Evolutionary conservation across 2,329 filamentous ascomycete species (phyloP).

Genomic region (Zarea fungicola): DNA sequence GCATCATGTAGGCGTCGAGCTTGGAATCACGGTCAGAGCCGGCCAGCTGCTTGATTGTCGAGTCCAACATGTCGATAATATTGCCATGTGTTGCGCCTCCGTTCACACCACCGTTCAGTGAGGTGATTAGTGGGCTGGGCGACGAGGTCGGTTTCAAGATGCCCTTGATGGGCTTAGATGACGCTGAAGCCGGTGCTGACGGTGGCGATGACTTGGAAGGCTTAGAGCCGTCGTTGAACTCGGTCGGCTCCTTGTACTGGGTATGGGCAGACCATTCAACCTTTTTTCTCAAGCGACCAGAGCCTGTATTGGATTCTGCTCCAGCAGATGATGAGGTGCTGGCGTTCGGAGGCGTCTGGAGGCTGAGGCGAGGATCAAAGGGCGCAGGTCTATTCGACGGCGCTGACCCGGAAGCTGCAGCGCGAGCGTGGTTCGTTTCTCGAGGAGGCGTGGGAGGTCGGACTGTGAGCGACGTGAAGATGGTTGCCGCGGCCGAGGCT

Average conservation of each 20-base stretch:
- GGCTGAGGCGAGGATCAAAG: slow-evolving; percentile 33
- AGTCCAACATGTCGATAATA: slow-evolving; percentile 78
- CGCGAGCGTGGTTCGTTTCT: slow-evolving; percentile 39
- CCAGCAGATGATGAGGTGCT: slow-evolving; percentile 40
- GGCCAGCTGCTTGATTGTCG: slow-evolving; percentile 74
- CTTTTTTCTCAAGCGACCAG: slow-evolving; percentile 44
- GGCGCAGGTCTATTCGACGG: slow-evolving; percentile 31
- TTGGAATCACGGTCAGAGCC: slow-evolving; percentile 66
- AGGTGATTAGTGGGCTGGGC: slow-evolving; percentile 39
- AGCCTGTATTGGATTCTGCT: slow-evolving; percentile 37
- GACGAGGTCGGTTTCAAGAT: slow-evolving; percentile 72
- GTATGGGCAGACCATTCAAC: slow-evolving; percentile 54
- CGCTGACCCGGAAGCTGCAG: slow-evolving; percentile 28
- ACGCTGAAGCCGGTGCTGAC: slow-evolving; percentile 33
- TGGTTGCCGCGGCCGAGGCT: slow-evolving; percentile 27
- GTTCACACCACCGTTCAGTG: slow-evolving; percentile 37
- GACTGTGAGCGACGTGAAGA: slow-evolving; percentile 49
- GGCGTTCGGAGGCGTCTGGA: slow-evolving; percentile 49
- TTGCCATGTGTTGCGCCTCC: slow-evolving; percentile 39
- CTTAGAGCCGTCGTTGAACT: slow-evolving; percentile 36
- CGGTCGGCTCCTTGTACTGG: slow-evolving; percentile 51
- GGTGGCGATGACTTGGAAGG: slow-evolving; percentile 35
- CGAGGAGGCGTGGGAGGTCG: slow-evolving; percentile 66
- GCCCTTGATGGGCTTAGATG: slow-evolving; percentile 48
- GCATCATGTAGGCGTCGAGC: slow-evolving; percentile 79